Percentiles rank a stretch among this genome's conserved stretches.
Conservation (phyloP, 306 rosid genomes). For the Trichosanthes truncata region DNA sequence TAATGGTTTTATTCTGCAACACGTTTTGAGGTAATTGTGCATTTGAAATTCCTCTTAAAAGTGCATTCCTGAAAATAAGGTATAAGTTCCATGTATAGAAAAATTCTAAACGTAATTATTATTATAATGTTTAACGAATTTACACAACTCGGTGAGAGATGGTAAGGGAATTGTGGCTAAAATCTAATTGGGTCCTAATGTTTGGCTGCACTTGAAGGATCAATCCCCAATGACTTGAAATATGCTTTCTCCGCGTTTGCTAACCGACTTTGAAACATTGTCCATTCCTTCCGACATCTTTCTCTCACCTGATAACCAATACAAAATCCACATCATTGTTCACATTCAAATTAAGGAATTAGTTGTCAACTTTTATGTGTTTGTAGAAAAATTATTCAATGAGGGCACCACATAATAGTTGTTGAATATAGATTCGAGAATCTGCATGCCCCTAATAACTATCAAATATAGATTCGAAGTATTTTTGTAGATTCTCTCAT, state of each 20-base stretch:
- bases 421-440: too few relatives aligned
- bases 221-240: conserved; percentile 45
- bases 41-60: not conserved
- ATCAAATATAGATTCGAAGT: too few relatives aligned
- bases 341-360: not conserved
- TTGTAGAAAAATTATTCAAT: too few relatives aligned
- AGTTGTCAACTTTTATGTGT: too few relatives aligned
- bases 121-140: not conserved
- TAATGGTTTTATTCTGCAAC: not conserved
- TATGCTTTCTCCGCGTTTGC: conserved; percentile 71
- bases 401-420: too few relatives aligned
- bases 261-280: conserved; percentile 77
- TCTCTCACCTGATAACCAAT: conserved; percentile 70
- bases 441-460: too few relatives aligned
- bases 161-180: not conserved
- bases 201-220: conserved; percentile 35
- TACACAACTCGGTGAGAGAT: not conserved
- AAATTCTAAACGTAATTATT: not conserved
- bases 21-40: not conserved
- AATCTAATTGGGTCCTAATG: conserved; percentile 17
- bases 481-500: not conserved
- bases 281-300: conserved; percentile 92
- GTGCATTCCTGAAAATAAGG: not conserved
- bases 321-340: conserved; percentile 14
- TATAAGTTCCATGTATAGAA: not conserved